phyloP scores from a whole-genome alignment of 441 rosid species.

The Gossypium davidsonii region DNA sequence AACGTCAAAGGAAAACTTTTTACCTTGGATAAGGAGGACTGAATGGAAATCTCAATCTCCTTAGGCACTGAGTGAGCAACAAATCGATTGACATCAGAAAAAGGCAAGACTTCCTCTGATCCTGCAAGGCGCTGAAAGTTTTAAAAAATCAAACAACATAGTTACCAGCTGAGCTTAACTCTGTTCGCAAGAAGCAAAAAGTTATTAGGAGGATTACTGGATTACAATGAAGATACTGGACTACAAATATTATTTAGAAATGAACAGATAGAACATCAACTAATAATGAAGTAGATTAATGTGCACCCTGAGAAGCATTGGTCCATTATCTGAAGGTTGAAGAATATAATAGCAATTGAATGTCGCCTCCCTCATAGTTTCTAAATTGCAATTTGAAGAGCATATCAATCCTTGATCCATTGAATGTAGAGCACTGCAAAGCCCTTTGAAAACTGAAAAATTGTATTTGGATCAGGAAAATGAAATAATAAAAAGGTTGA shows the following conservation, averaged over 20 bases:
- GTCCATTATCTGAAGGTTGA: constrained; percentile 79
- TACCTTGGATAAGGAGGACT: constrained; percentile 52
- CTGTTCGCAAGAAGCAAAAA: not conserved
- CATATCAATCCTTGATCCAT: constrained; percentile 81
- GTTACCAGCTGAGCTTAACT: constrained; percentile 4
- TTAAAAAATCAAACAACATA: constrained; percentile 19
- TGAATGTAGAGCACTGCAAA: constrained; percentile 58
- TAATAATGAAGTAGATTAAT: constrained; percentile 11
- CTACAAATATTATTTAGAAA: not conserved
- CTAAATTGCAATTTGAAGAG: constrained; percentile 56
- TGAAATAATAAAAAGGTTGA: not conserved
- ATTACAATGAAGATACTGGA: not conserved
- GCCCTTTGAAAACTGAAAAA: constrained; percentile 68
- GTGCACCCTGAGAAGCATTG: constrained; percentile 84
- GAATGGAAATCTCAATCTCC: constrained; percentile 56
- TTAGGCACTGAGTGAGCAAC: constrained; percentile 38
- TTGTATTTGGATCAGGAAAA: constrained; percentile 1
- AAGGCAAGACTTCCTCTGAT: constrained; percentile 65
- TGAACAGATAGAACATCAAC: not conserved
- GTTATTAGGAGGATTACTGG: not conserved
- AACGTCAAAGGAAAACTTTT: constrained; percentile 1
- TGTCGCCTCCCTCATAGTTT: constrained; percentile 47
- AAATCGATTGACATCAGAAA: constrained; percentile 38
- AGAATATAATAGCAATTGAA: constrained; percentile 75
- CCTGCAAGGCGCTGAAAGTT: constrained; percentile 73